These are phyloP conservation scores for Diaporthe citrichinensis DNA, from an alignment of 2,329 filamentous ascomycete genomes.

Conservation along the genomic window DNA sequence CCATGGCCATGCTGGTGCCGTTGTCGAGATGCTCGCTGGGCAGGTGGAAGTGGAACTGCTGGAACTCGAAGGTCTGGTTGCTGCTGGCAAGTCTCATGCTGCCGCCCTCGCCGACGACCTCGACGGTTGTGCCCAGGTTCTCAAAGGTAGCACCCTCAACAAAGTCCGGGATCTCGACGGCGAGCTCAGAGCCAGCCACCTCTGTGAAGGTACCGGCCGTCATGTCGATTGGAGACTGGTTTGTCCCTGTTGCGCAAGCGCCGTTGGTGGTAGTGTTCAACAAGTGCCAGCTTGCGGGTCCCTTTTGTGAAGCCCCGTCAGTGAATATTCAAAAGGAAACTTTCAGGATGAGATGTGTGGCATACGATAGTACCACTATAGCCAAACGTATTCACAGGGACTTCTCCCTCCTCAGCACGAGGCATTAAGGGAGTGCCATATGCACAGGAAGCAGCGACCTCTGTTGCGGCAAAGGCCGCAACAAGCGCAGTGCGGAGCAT, in stretches of 20 bases:
- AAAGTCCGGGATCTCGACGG: conserved; percentile 58
- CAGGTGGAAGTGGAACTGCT: conserved; percentile 66
- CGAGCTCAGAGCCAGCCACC: conserved; percentile 50
- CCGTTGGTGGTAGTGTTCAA: conserved; percentile 57
- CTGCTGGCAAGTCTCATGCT: conserved; percentile 38
- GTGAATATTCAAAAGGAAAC: not conserved
- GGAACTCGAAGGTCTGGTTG: conserved; percentile 52
- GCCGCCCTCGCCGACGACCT: conserved; percentile 64
- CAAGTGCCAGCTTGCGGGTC: conserved; percentile 53
- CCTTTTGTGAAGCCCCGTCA: conserved; percentile 39
- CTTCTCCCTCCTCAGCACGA: conserved; percentile 49
- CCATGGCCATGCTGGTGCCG: conserved; percentile 63
- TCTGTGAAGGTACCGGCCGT: conserved; percentile 52
- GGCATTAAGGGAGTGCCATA: conserved; percentile 47
- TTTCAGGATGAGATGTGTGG: not conserved
- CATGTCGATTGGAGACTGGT: conserved; percentile 73
- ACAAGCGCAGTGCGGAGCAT: conserved; percentile 19
- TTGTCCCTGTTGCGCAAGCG: conserved; percentile 64
- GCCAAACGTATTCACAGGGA: conserved; percentile 52
- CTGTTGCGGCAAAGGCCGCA: conserved; percentile 42
- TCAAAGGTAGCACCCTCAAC: conserved; percentile 63
- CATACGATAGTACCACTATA: conserved; percentile 52
- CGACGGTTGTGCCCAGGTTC: conserved; percentile 71
- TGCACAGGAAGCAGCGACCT: conserved; percentile 47
- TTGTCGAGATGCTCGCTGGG: conserved; percentile 64